phyloP scores from a whole-genome alignment of 2,329 filamentous ascomycete genomes.

The Penicillium sclerotigenum region DNA sequence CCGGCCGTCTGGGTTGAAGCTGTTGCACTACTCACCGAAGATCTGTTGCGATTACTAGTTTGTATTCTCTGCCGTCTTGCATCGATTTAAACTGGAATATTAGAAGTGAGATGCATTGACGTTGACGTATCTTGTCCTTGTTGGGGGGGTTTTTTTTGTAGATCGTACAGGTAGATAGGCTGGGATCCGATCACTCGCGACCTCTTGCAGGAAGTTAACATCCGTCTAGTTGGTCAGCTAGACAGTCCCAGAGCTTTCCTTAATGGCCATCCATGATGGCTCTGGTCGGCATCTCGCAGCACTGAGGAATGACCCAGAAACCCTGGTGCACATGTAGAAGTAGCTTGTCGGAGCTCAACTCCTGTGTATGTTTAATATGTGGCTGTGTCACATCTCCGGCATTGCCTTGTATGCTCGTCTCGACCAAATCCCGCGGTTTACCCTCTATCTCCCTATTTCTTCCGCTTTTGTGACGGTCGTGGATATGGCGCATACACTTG shows the following conservation, averaged over 20 bases:
- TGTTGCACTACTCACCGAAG: slow-evolving; percentile 24
- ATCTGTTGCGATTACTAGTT: slow-evolving; percentile 16
- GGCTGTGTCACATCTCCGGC: not conserved
- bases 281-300: not conserved
- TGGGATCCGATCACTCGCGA: too few species aligned
- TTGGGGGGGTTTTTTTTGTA: too few species aligned
- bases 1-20: slow-evolving; percentile 26
- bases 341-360: not conserved
- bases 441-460: not conserved
- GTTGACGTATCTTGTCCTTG: too few species aligned
- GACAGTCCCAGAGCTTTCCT: not conserved
- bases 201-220: not conserved
- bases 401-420: not conserved
- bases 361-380: not conserved
- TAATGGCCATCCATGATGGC: not conserved
- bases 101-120: too few species aligned
- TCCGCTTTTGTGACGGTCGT: not conserved
- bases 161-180: not conserved
- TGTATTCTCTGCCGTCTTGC: too few species aligned
- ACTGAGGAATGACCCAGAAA: not conserved
- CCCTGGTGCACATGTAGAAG: not conserved
- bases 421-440: not conserved
- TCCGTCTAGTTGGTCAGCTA: not conserved
- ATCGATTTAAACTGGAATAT: too few species aligned
- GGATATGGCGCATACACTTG: not conserved